Conservation (phyloP, 768 basidiomycete species). For the Hygrocybe punicea region DNA sequence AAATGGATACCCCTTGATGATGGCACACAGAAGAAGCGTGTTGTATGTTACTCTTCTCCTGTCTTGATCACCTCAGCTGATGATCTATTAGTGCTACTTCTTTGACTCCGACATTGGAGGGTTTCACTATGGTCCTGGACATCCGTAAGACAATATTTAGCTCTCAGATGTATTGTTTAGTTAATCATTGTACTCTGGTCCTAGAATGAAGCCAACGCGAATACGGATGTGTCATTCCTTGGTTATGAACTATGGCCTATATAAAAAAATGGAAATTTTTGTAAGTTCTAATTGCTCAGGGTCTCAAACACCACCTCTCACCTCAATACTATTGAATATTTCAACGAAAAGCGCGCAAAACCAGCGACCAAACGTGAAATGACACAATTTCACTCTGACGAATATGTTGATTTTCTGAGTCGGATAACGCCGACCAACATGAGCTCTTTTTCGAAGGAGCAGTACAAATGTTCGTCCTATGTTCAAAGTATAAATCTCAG, state of each 20-base stretch:
- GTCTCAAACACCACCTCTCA: background rate
- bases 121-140: constrained; percentile 98
- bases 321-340: constrained; percentile 2
- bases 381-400: constrained; percentile 99
- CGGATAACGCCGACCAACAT: constrained; percentile 94
- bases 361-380: constrained; percentile 99
- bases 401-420: constrained; percentile 96
- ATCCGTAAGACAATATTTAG: constrained; percentile 57
- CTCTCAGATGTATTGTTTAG: constrained; percentile 9
- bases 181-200: constrained; percentile 11
- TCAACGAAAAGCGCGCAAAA: constrained; percentile 76
- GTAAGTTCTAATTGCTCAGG: constrained; percentile 49
- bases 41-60: constrained; percentile 53
- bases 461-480: constrained; percentile 77
- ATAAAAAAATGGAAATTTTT: constrained; percentile 99
- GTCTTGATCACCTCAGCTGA: constrained; percentile 14
- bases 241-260: constrained; percentile 99
- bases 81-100: constrained; percentile 80
- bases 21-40: constrained; percentile 78
- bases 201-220: constrained; percentile 93
- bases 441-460: constrained; percentile 89
- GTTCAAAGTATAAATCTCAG: background rate
- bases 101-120: constrained; percentile 99
- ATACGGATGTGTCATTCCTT: constrained; percentile 99
- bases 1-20: constrained; percentile 66